These are phyloP conservation scores for Micromonas pusilla DNA, from an alignment of 139 green algal genomes.

Conservation along the genomic window DNA sequence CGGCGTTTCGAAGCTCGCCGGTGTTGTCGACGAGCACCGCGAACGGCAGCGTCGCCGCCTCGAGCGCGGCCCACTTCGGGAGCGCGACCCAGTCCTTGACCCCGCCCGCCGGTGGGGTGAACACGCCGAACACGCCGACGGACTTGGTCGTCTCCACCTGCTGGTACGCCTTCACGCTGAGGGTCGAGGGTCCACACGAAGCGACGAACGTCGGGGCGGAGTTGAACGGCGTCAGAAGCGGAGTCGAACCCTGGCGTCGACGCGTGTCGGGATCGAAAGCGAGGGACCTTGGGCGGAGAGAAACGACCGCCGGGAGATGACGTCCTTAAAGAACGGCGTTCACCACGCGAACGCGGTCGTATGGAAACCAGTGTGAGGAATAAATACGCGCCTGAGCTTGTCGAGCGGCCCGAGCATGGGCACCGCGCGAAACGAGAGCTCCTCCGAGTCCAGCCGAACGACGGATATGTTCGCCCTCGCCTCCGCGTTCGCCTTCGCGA, in stretches of 20 bases:
- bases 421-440: not conserved
- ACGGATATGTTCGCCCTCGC: not conserved
- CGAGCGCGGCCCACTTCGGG: slow-evolving; percentile 8
- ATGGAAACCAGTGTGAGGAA: no score
- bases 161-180: no score
- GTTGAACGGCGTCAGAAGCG: no score
- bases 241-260: no score
- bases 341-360: no score
- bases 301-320: no score
- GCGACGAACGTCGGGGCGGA: no score
- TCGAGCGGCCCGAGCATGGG: not conserved
- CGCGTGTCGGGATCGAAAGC: no score
- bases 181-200: no score
- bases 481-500: slow-evolving; percentile 1
- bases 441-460: not conserved
- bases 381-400: not conserved
- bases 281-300: no score
- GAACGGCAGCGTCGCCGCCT: not conserved
- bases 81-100: slow-evolving; percentile 9
- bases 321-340: no score
- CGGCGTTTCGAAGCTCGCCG: not conserved
- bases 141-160: not conserved
- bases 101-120: not conserved
- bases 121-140: not conserved
- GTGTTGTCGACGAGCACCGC: not conserved